Conservation (phyloP, 768 basidiomycete species). For the Lyophyllum semitale region DNA sequence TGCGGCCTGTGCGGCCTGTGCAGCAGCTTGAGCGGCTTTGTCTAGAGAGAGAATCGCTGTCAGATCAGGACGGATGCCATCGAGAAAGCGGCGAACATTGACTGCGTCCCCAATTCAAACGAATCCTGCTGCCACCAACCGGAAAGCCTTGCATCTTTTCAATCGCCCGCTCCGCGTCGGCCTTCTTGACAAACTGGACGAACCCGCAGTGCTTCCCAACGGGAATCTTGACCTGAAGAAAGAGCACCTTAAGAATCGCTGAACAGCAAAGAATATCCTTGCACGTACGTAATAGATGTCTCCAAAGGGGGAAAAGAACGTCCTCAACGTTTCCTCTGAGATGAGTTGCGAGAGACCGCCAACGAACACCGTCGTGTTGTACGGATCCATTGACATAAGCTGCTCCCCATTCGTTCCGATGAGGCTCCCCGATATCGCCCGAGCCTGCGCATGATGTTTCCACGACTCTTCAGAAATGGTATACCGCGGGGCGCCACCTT, state of each 20-base stretch:
- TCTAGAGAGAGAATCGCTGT: slow-evolving; percentile 42
- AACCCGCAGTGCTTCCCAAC: slow-evolving; percentile 95
- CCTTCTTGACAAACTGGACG: slow-evolving; percentile 91
- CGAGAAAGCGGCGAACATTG: slow-evolving; percentile 62
- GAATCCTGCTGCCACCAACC: slow-evolving; percentile 87
- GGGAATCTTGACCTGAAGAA: slow-evolving; percentile 86
- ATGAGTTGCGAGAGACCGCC: slow-evolving; percentile 88
- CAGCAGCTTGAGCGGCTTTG: slow-evolving; percentile 90
- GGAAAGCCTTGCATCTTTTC: slow-evolving; percentile 98
- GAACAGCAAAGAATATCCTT: slow-evolving; percentile 1
- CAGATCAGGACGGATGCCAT: not conserved
- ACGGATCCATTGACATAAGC: slow-evolving; percentile 88
- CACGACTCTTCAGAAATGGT: slow-evolving; percentile 73
- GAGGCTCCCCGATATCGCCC: slow-evolving; percentile 78
- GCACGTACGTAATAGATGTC: slow-evolving; percentile 84
- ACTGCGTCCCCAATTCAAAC: slow-evolving; percentile 91
- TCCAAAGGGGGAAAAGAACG: slow-evolving; percentile 89
- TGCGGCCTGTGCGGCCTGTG: slow-evolving; percentile 78
- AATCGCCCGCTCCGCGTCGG: slow-evolving; percentile 89
- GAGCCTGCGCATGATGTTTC: slow-evolving; percentile 84
- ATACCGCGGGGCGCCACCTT: slow-evolving; percentile 50
- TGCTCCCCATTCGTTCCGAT: slow-evolving; percentile 88
- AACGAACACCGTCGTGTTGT: slow-evolving; percentile 95
- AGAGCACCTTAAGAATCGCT: slow-evolving; percentile 13
- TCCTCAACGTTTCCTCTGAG: slow-evolving; percentile 87